Evolutionary conservation across 2,329 filamentous ascomycete species (phyloP), one percentile per base, ranked within the genome.

Genomic region (Pseudocercospora fuligena): DNA sequence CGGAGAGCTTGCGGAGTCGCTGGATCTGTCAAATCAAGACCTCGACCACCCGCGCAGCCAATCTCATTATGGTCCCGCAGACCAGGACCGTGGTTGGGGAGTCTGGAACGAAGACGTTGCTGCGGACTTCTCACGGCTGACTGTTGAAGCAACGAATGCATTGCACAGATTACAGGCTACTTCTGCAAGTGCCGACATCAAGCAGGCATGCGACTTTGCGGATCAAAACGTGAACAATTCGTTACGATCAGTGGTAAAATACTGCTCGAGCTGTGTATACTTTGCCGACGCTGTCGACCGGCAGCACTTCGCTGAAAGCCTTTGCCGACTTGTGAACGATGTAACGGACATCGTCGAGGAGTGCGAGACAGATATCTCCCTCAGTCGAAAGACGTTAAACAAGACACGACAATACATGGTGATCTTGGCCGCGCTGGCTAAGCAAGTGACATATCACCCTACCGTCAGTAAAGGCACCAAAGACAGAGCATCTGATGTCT

Each of bases 281-380:
- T 88, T 88, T 69, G 77, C 82, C 31, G 87, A 89, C 72, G 78
- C 83, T 0, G 77, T 88, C 19, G 86, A 88, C 72, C 82, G 86
- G 19, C 75, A 71, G 27, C 74, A 77, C 4, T 88, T 84, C 69
- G 76, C 83, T 3, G 71, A 75, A 19, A 81, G 80, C 63, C 74
- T 84, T 54, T 76, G 76, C 16, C 76, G 77, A n/a, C 66, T 85
- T 14, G 75, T 80, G 36, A 77, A 82, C 51, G 73, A 77, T 3
- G 49, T 82, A 5, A 67, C 74, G 2, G 73, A 74, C 9, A 58
- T 51, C 2, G n/a, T 64, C 27, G 58, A 31, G 3, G 66, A 67
- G 21, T 36, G 31, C 27, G 56, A 60, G 19, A 40, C 56, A 43
- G 31, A 58, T 19, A 3, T 9, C 25, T 51, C 19, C 21, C 21